These are phyloP conservation scores for Geotrichum phurueaensis DNA, from an alignment of 1,139 yeast genomes.

Conservation along the genomic window DNA sequence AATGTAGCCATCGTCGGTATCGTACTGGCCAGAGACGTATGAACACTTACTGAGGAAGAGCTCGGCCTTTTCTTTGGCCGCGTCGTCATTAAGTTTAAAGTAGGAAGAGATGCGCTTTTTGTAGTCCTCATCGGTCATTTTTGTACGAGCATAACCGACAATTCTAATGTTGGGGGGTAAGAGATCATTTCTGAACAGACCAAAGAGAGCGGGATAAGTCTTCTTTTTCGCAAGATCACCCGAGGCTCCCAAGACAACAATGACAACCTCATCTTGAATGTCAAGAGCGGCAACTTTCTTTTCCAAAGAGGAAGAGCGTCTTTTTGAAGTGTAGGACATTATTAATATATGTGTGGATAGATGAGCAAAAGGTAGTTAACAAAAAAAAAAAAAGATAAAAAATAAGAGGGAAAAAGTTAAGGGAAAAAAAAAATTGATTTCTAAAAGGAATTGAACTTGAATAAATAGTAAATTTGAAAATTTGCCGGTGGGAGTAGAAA, in stretches of 20 bases:
- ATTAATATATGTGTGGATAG: background rate
- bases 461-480: background rate
- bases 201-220: constrained; percentile 39
- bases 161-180: constrained; percentile 66
- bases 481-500: background rate
- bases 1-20: constrained; percentile 65
- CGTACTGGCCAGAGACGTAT: constrained; percentile 77
- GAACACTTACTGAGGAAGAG: constrained; percentile 60
- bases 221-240: constrained; percentile 97
- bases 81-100: constrained; percentile 53
- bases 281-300: background rate
- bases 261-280: constrained; percentile 22
- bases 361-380: background rate
- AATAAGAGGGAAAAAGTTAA: background rate
- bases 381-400: background rate
- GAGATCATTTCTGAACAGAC: constrained; percentile 63
- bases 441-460: background rate
- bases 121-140: constrained; percentile 60
- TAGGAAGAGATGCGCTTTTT: constrained; percentile 57
- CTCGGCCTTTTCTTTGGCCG: constrained; percentile 43
- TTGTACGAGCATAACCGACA: constrained; percentile 87
- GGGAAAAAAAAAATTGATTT: background rate
- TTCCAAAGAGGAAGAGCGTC: background rate
- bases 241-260: constrained; percentile 92
- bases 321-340: background rate